Evolutionary conservation across 768 basidiomycete species (phyloP), one percentile per base, ranked within the genome.

Genomic region (Leccinum rimulosum): DNA sequence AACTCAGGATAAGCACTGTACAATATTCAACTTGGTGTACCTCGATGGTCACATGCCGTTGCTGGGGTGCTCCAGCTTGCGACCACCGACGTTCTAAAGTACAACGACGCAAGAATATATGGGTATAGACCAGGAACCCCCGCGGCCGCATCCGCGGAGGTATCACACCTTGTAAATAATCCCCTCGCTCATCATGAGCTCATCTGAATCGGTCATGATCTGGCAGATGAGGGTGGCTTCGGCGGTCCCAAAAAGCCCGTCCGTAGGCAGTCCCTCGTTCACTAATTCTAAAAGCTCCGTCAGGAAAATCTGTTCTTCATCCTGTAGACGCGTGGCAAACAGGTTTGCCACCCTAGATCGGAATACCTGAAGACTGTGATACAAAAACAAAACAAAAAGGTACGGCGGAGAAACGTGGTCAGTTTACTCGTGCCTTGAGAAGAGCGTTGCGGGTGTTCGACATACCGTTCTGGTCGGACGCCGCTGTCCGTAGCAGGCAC

Each of bases 151-250:
- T 35, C 58, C 51, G 45, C 53, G 49, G 52, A 22, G 48, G 50
- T 57, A 56, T 74, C 77, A 93, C 57, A 93, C 84, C 73, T 87
- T 93, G 77, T 95, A 95, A 55, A 95, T 82, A 57, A 92, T 85
- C 33, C 88, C 90, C 33, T 91, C 92, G 63, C 88, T 89, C 66
- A 93, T 80, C 91, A 97, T 93, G 61, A 98, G 77, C 73, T 95
- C 89, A 55, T 75, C 74, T 15, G 67, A 64, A 66, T 88, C 86
- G 28, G 82, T 81, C 95, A 98, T 97, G 36, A 78, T 73, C 62
- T 84, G 79, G 58, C 88, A 87, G 25, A 87, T 85, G 55, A 80
- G 77, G 6, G 84, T 85, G 1, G 91, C 96, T 73, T 98, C 96
- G 12, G 81, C 79, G 0, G 86, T 88, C 3, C 91, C 89, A 72